These are phyloP conservation scores for Hemileccinum impolitum DNA, from an alignment of 768 basidiomycete genomes.

Conservation along the genomic window DNA sequence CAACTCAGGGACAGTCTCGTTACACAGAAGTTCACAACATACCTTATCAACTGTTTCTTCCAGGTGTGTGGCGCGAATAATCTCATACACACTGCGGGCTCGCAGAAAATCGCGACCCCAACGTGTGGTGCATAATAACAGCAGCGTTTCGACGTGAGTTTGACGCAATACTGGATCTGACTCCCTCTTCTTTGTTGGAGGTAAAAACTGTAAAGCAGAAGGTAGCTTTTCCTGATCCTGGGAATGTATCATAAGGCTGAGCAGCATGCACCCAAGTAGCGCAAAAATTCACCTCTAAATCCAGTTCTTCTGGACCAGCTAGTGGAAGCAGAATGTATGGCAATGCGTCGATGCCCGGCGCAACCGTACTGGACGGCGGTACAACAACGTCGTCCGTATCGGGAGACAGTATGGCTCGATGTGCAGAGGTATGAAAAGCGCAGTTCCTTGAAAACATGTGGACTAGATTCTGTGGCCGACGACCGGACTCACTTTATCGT, in stretches of 20 bases:
- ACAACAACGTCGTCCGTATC: slow-evolving; percentile 57
- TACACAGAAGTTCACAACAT: slow-evolving; percentile 15
- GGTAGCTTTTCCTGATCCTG: slow-evolving; percentile 90
- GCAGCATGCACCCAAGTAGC: not conserved
- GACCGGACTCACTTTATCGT: slow-evolving; percentile 68
- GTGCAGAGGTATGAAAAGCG: slow-evolving; percentile 63
- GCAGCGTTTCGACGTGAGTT: slow-evolving; percentile 84
- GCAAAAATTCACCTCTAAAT: slow-evolving; percentile 64
- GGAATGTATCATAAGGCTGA: not conserved
- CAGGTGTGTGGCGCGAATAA: slow-evolving; percentile 75
- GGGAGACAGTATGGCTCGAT: slow-evolving; percentile 66
- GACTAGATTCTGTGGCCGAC: not conserved
- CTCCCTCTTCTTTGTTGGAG: slow-evolving; percentile 81
- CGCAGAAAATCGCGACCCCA: slow-evolving; percentile 85
- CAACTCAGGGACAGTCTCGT: not conserved
- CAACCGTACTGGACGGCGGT: slow-evolving; percentile 51
- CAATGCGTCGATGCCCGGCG: slow-evolving; percentile 80
- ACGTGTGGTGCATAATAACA: slow-evolving; percentile 84
- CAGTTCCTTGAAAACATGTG: slow-evolving; percentile 61
- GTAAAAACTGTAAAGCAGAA: slow-evolving; percentile 81
- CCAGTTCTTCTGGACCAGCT: slow-evolving; percentile 93
- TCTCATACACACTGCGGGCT: slow-evolving; percentile 79
- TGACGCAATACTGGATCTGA: slow-evolving; percentile 70
- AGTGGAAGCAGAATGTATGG: slow-evolving; percentile 86
- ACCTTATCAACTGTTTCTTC: slow-evolving; percentile 79